Evolutionary conservation across 139 green algal genomes (phyloP), one percentile per base, ranked within the genome.

Genomic region (Haematococcus sp.): DNA sequence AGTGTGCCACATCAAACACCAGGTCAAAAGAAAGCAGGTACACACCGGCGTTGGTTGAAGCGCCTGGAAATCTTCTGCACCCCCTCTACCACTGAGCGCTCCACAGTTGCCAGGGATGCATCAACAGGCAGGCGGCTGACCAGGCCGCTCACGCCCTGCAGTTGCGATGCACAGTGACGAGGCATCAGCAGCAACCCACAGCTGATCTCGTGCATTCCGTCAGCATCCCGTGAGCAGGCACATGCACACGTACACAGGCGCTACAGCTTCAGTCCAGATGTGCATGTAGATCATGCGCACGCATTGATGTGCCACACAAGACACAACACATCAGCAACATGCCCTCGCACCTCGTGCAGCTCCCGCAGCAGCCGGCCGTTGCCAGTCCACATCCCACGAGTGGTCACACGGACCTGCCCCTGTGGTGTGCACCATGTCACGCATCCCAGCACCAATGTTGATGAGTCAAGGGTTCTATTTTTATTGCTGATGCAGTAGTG

Each of bases 341-440:
- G 22, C 13, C 25, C 22, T 20, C 44, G n/a, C 43, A 84, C 75
- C 76, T 78, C 59, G 44, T 93, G 83, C 61, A 98, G 73, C 58
- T 84, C n/a, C 27, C 83, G 66, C 43, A 96, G 76, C 54, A 98
- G 82, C 35, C 71, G 71, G 17, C 91, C 93, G 11, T 87, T 30
- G 75, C 95, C 89, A 15, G 87, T 89, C 95, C 95, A 98, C 88
- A 99, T 95, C 27, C 85, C 96, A 0, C 94, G 80, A 0, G 89
- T 94, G 0, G 93, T 98, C 32, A 98, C 73, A 11, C 94, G 83
- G 34, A 96, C 71, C 2, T 33, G 32, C 33, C 67, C 79, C 31
- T n/a, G 33, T 46, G 87, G 73, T 16, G 33, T 58, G 33, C 66
- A 46, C 30, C n/a, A n/a, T n/a, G n/a, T n/a, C n/a, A n/a, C n/a